Evolutionary conservation across 805 yeast genomes (phyloP).

Genomic region (Suhomyces kilbournensis): DNA sequence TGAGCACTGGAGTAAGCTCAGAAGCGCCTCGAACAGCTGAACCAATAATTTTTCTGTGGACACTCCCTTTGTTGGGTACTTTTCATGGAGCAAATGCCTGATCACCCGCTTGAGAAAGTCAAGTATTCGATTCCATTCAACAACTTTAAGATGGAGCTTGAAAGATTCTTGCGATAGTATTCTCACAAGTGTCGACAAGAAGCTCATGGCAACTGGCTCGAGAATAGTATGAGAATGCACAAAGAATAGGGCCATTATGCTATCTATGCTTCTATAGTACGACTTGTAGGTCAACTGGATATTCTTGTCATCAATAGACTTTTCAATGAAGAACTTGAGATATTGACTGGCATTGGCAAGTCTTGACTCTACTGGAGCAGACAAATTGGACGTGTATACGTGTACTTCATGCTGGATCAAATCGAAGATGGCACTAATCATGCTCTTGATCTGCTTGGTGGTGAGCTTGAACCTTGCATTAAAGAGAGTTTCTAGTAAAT

Average conservation of each 20-base stretch:
- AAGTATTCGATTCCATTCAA: slow-evolving; percentile 25
- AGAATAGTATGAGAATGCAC: slow-evolving; percentile 5
- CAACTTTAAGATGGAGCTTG: slow-evolving; percentile 28
- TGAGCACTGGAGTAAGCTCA: slow-evolving; percentile 22
- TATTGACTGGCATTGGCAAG: slow-evolving; percentile 30
- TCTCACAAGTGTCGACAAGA: slow-evolving; percentile 18
- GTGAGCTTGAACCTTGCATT: slow-evolving; percentile 15
- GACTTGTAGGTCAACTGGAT: slow-evolving; percentile 20
- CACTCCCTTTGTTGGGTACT: slow-evolving; percentile 4
- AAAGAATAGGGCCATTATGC: slow-evolving; percentile 17
- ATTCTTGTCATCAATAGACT: slow-evolving; percentile 10
- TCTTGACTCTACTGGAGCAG: slow-evolving; percentile 26
- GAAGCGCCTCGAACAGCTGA: slow-evolving; percentile 18
- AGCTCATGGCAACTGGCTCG: slow-evolving; percentile 24
- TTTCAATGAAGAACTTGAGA: slow-evolving; percentile 24
- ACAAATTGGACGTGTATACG: slow-evolving; percentile 18
- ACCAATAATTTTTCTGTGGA: slow-evolving; percentile 19
- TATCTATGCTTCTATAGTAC: slow-evolving; percentile 16
- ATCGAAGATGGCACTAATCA: slow-evolving; percentile 23
- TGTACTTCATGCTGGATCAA: slow-evolving; percentile 36
- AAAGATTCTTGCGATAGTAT: slow-evolving; percentile 24
- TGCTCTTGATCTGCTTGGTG: slow-evolving; percentile 19
- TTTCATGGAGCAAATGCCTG: slow-evolving; percentile 10
- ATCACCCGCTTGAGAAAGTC: slow-evolving; percentile 22
- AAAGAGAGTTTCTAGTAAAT: slow-evolving; percentile 19